Conservation (phyloP, 257 asterid species). For the Ophiorrhiza pumila region DNA sequence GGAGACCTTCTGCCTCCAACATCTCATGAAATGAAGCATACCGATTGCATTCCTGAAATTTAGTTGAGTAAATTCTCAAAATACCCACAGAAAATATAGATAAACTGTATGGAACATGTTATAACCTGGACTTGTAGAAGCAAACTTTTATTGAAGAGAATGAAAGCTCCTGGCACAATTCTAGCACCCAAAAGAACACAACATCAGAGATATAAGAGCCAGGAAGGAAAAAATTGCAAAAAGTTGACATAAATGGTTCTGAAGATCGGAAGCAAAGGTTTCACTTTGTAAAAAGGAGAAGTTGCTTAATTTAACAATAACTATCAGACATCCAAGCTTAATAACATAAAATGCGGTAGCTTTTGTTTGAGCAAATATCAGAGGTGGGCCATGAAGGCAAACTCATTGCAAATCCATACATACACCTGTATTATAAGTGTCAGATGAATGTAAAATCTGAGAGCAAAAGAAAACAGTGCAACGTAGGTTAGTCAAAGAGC, state of each 20-base stretch:
- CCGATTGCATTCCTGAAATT: conserved; percentile 52
- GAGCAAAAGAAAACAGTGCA: not conserved
- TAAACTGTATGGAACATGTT: conserved; percentile 25
- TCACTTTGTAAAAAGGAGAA: not conserved
- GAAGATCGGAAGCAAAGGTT: not conserved
- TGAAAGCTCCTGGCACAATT: conserved; percentile 47
- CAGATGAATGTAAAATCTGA: not conserved
- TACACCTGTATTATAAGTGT: too few species aligned
- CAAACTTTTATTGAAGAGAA: conserved; percentile 72
- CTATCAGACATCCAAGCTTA: not conserved
- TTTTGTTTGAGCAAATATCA: not conserved
- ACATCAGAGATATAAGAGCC: conserved; percentile 15
- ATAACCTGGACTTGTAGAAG: conserved; percentile 77
- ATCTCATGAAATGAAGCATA: conserved; percentile 77
- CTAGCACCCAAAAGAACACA: conserved; percentile 40
- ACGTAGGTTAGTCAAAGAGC: not conserved
- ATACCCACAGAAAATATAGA: conserved; percentile 6
- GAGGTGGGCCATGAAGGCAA: not conserved
- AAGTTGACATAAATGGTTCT: not conserved
- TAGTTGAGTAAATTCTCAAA: conserved; percentile 12
- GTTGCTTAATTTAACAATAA: not conserved
- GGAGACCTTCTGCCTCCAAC: conserved; percentile 65
- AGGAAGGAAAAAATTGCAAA: conserved; percentile 8
- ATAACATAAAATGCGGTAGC: not conserved
- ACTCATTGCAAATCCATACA: too few species aligned